Percentiles rank a stretch among this genome's conserved stretches.
These are phyloP conservation scores for Vicia sativa DNA, from an alignment of 306 rosid species.

Conservation along the genomic window DNA sequence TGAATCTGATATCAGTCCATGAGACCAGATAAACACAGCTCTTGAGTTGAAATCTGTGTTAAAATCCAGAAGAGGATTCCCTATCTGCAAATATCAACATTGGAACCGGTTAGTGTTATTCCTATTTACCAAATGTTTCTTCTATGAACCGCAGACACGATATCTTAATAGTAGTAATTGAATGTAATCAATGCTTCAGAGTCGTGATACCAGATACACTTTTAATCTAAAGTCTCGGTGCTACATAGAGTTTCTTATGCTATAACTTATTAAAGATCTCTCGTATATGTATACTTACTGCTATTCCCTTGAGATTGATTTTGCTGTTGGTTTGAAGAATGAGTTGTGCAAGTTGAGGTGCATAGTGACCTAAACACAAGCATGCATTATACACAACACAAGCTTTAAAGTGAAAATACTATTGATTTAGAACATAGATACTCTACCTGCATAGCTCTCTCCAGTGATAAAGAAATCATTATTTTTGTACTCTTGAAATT, in stretches of 20 bases:
- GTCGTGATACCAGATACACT: not conserved
- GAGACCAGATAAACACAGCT: constrained; percentile 65
- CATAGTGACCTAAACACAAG: constrained; percentile 66
- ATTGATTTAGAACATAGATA: not conserved
- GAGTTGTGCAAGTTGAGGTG: constrained; percentile 76
- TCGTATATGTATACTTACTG: constrained; percentile 48
- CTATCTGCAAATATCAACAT: constrained; percentile 52
- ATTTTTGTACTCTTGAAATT: constrained; percentile 55
- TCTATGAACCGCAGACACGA: not conserved
- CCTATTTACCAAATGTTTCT: constrained; percentile 4
- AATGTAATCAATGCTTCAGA: not conserved
- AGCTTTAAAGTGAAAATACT: not conserved
- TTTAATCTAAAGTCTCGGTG: not conserved
- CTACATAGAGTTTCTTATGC: not conserved
- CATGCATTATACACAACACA: not conserved
- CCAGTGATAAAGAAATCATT: constrained; percentile 70
- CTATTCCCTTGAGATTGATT: constrained; percentile 72
- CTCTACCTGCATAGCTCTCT: constrained; percentile 75
- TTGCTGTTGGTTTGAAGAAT: constrained; percentile 47
- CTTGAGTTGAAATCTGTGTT: constrained; percentile 62
- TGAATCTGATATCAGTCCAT: constrained; percentile 68
- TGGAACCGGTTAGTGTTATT: not conserved
- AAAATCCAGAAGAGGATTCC: constrained; percentile 72
- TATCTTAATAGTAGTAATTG: not conserved
- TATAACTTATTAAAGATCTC: not conserved